Evolutionary conservation across 2,329 filamentous ascomycete species (phyloP), one percentile per base, ranked within the genome.

Genomic region (Annulohypoxylon truncatum): DNA sequence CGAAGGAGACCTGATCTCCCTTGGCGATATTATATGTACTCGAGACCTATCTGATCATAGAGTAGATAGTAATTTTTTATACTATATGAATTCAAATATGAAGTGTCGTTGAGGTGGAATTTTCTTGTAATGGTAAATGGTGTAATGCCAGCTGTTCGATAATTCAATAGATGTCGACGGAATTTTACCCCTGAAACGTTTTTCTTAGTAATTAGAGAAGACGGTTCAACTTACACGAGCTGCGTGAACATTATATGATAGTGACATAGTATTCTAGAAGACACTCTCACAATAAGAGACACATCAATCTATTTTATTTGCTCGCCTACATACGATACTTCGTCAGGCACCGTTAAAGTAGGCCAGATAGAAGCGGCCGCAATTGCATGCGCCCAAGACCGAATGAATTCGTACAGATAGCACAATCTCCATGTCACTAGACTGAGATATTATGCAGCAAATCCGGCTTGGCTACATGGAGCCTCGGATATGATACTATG

Each of bases 1-100:
- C 54, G 31, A 56, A 63, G 18, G 42, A 59, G 52, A 46, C 40
- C 58, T 68, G 58, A 68, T 66, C 66, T 66, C 50, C 48, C 58
- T 68, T 62, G 66, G 58, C 31, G 48, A 68, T 65, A 65, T 68
- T 60, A 60, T 18, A 10, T 20, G 24, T 22, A 7, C 18, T 31
- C 29, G 44, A 33, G 20, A 44, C 18, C 54, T 51, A 6, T 53
- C 33, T 15, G 31, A 26, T 6, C 12, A 26, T 20, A 22, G n/a
- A n/a, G n/a, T n/a, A 20, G 9, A 10, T n/a, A 26, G 24, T 33
- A 28, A 57, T 47, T 22, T 60, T 10, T 51, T 7, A 20, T 53
- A 29, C 12, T n/a, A 47, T 48, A 4, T 22, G 5, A 0, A 38
- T 12, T 22, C n/a, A 4, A 4, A 40, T 26, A 28, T 46, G 22